Evolutionary conservation across 164 flowering plant genomes (phyloP).

Genomic region (Akebia trifoliata): DNA sequence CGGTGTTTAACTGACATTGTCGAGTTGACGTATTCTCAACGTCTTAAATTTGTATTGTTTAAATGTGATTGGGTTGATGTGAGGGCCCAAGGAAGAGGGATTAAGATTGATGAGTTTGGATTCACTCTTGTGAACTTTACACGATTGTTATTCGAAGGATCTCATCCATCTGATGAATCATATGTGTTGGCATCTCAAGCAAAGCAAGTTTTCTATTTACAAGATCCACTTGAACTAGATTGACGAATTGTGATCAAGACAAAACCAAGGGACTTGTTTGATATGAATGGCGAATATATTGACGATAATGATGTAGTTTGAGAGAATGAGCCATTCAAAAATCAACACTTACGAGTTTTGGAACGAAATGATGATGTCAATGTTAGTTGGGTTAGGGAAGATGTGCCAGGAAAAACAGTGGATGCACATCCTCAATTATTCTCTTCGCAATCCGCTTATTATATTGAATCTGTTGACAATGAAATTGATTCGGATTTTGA

Average conservation of each 20-base stretch:
- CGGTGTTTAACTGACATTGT: background rate
- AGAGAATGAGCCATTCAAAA: too few relatives aligned
- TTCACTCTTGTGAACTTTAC: background rate
- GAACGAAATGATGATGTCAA: too few relatives aligned
- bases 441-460: too few relatives aligned
- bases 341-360: too few relatives aligned
- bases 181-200: background rate
- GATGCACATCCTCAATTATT: too few relatives aligned
- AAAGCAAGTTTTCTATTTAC: background rate
- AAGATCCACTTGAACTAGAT: background rate
- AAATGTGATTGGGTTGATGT: background rate
- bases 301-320: too few relatives aligned
- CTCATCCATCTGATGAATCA: background rate
- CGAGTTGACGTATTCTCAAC: background rate
- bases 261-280: background rate
- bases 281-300: too few relatives aligned
- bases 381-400: too few relatives aligned
- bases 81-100: background rate
- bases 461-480: too few relatives aligned
- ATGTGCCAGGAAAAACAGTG: too few relatives aligned
- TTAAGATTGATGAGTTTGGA: background rate
- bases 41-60: background rate
- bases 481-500: too few relatives aligned
- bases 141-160: too few relatives aligned
- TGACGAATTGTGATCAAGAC: background rate